Evolutionary conservation across 176 grass and related monocot genomes (phyloP).

Genomic region (Zoysia pacifica): DNA sequence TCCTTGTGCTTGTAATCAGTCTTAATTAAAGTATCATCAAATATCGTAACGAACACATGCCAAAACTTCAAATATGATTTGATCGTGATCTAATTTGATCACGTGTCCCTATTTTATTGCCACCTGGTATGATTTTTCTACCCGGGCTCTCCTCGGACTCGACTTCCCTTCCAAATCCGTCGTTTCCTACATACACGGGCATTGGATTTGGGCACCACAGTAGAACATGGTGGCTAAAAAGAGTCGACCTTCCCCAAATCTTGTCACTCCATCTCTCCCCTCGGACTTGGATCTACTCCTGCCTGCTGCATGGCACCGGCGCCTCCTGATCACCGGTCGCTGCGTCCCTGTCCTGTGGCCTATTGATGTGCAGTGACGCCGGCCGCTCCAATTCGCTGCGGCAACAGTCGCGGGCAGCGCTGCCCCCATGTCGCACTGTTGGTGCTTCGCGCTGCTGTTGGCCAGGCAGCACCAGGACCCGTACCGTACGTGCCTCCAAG

Average conservation of each 20-base stretch:
- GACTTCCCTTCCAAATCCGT: not conserved
- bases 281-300: too few species aligned
- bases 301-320: not conserved
- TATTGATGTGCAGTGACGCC: constrained; percentile 4
- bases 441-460: not conserved
- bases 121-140: not conserved
- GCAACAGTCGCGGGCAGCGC: not conserved
- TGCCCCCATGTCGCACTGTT: not conserved
- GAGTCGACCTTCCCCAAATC: too few species aligned
- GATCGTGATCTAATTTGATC: too few species aligned
- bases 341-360: not conserved
- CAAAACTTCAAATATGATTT: too few species aligned
- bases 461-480: not conserved
- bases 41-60: too few species aligned
- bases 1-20: too few species aligned
- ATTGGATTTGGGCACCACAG: not conserved
- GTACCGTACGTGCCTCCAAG: not conserved
- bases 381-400: not conserved
- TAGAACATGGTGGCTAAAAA: not conserved
- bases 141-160: not conserved
- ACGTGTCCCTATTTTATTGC: not conserved
- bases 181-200: not conserved
- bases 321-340: not conserved
- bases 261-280: not conserved
- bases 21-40: too few species aligned